Conservation (phyloP, 2,329 filamentous ascomycete species). For the Periglandula ipomoeae region DNA sequence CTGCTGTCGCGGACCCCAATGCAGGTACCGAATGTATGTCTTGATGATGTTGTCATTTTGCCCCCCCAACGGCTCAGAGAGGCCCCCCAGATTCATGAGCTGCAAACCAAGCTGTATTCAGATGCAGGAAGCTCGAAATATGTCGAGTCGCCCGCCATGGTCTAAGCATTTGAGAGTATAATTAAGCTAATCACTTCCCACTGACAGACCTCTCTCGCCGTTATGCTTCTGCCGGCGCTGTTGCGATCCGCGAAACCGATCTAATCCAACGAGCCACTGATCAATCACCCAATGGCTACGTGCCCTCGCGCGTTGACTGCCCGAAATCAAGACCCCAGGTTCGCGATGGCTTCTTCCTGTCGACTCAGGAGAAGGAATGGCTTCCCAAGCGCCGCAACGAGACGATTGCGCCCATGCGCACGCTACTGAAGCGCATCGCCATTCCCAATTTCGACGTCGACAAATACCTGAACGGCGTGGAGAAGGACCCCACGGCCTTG, state of each 20-base stretch:
- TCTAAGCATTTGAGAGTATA: no score
- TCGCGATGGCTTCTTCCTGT: slow-evolving; percentile 52
- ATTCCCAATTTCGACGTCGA: slow-evolving; percentile 73
- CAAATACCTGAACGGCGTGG: slow-evolving; percentile 49
- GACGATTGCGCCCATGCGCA: slow-evolving; percentile 65
- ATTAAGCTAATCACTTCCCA: no score
- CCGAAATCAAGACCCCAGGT: slow-evolving; percentile 61
- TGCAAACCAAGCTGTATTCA: no score
- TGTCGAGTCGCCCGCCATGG: no score
- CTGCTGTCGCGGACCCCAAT: slow-evolving; percentile 5
- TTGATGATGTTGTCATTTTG: no score
- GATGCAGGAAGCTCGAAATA: no score
- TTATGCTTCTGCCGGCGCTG: not conserved
- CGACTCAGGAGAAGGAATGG: slow-evolving; percentile 64
- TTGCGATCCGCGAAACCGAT: slow-evolving; percentile 4
- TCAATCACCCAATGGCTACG: slow-evolving; percentile 48
- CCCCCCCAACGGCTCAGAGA: no score
- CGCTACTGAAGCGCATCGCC: slow-evolving; percentile 61
- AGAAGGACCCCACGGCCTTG: slow-evolving; percentile 24
- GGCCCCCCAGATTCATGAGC: no score
- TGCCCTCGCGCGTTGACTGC: slow-evolving; percentile 58
- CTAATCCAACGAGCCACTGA: slow-evolving; percentile 19
- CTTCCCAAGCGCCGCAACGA: slow-evolving; percentile 60
- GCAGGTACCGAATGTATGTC: slow-evolving; percentile 10
- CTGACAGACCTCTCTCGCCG: not conserved